A percentile compares a stretch with the other conserved stretches of the same genome.
Evolutionary conservation across 2,329 filamentous ascomycete genomes (phyloP).

Genomic region (Aspergillus calidoustus): DNA sequence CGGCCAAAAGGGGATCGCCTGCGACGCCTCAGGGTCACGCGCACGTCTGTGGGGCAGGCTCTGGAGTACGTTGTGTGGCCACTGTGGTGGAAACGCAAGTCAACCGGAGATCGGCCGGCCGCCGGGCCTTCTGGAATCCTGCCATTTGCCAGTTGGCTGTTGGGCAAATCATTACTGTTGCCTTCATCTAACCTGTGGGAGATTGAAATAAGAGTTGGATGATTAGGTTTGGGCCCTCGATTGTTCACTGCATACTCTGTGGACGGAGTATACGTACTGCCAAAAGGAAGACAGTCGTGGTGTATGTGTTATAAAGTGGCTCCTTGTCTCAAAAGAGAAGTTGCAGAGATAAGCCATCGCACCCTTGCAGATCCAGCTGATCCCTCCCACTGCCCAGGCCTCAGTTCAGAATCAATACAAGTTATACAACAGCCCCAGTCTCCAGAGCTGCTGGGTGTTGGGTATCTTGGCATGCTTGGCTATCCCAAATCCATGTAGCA

Average conservation of each 20-base stretch:
- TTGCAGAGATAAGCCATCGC: neutral
- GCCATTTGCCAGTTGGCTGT: neutral
- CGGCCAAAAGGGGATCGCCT: slow-evolving; percentile 19
- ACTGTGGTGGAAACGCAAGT: slow-evolving; percentile 8
- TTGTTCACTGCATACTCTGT: neutral
- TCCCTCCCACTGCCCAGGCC: neutral
- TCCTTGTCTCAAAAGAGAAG: too few species aligned
- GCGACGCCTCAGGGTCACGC: slow-evolving; percentile 22
- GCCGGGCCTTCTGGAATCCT: slow-evolving; percentile 10
- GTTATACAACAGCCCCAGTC: neutral
- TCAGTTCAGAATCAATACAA: neutral
- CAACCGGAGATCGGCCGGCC: slow-evolving; percentile 22
- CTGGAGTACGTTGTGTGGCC: too few species aligned
- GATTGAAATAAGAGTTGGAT: neutral
- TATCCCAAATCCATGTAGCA: slow-evolving; percentile 11
- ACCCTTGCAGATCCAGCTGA: slow-evolving; percentile 18
- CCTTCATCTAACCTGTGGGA: neutral
- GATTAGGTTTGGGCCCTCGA: neutral
- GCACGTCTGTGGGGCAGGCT: neutral
- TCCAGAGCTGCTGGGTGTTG: neutral
- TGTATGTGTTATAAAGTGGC: too few species aligned
- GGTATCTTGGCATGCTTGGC: slow-evolving; percentile 12
- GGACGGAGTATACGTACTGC: too few species aligned
- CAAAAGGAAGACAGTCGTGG: too few species aligned
- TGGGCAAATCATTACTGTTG: neutral